Evolutionary conservation across 2,329 filamentous ascomycete species (phyloP).

Genomic region (Colletotrichum liriopes): DNA sequence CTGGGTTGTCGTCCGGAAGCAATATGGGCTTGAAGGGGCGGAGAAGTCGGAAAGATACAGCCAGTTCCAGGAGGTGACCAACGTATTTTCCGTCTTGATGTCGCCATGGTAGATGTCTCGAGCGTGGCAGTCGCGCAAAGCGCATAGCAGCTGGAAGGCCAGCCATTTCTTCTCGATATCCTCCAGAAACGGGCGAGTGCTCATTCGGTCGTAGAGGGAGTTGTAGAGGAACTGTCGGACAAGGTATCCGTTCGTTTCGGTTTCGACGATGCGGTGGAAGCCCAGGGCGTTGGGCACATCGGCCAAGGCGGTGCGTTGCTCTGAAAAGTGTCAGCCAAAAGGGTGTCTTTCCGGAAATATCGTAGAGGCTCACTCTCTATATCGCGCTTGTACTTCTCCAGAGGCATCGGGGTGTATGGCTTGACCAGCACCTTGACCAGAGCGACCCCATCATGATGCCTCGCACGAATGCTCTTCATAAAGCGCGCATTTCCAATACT

Average conservation of each 20-base stretch:
- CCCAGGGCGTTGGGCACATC: constrained; percentile 92
- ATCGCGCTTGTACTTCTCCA: constrained; percentile 83
- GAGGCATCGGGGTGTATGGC: constrained; percentile 85
- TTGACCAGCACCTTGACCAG: constrained; percentile 97
- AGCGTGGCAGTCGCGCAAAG: constrained; percentile 90
- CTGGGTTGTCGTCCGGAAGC: constrained; percentile 95
- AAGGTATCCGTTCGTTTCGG: constrained; percentile 90
- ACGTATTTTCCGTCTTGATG: constrained; percentile 97
- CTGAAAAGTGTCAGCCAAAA: constrained; percentile 58
- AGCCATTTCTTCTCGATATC: constrained; percentile 99
- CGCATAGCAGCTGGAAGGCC: constrained; percentile 94
- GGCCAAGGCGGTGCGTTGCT: constrained; percentile 83
- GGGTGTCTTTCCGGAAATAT: not conserved
- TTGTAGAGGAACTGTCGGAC: constrained; percentile 96
- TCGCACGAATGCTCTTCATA: constrained; percentile 95
- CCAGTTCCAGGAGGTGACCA: constrained; percentile 99
- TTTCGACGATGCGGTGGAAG: constrained; percentile 94
- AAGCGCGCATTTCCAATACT: constrained; percentile 93
- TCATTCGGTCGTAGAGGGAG: constrained; percentile 96
- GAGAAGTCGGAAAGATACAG: constrained; percentile 98
- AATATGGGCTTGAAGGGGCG: constrained; percentile 93
- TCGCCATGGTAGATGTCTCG: constrained; percentile 95
- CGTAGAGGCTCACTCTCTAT: constrained; percentile 73
- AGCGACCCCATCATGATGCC: constrained; percentile 91
- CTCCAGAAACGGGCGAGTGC: constrained; percentile 95